A percentile compares a stretch with the other conserved stretches of the same genome.
These are phyloP conservation scores for Jatropha multifida DNA, from an alignment of 441 rosid species.

Conservation along the genomic window DNA sequence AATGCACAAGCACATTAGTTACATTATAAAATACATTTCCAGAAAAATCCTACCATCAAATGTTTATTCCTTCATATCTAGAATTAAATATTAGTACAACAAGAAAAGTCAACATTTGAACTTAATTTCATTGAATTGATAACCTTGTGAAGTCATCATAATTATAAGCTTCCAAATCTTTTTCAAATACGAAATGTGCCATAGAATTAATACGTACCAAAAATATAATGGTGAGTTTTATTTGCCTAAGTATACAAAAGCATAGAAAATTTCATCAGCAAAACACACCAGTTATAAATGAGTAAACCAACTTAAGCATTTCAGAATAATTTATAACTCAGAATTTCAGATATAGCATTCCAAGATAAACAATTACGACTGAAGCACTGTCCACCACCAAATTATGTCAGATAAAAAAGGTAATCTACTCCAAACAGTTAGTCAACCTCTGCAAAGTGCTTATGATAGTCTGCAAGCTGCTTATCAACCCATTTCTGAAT, in stretches of 20 bases:
- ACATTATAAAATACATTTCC: not conserved
- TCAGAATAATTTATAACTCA: no score
- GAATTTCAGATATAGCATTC: no score
- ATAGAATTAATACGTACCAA: not conserved
- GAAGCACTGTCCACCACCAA: not conserved
- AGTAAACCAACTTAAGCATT: no score
- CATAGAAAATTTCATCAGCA: not conserved
- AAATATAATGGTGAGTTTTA: not conserved
- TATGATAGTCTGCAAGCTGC: constrained; percentile 89
- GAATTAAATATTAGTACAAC: not conserved
- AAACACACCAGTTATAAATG: not conserved
- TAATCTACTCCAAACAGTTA: constrained; percentile 15
- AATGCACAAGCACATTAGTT: not conserved
- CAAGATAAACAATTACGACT: no score
- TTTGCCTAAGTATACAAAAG: not conserved
- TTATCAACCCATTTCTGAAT: constrained; percentile 93
- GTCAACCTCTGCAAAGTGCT: constrained; percentile 86
- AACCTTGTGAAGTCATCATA: not conserved
- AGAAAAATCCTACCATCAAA: not conserved
- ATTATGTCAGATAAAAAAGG: not conserved
- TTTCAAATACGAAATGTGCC: not conserved
- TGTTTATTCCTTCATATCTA: not conserved
- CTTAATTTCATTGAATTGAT: not conserved
- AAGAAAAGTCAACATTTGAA: not conserved
- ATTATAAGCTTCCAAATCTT: not conserved